A percentile compares a stretch with the other conserved stretches of the same genome.
These are phyloP conservation scores for Mikania micrantha DNA, from an alignment of 129 eudicot genomes.

Conservation along the genomic window DNA sequence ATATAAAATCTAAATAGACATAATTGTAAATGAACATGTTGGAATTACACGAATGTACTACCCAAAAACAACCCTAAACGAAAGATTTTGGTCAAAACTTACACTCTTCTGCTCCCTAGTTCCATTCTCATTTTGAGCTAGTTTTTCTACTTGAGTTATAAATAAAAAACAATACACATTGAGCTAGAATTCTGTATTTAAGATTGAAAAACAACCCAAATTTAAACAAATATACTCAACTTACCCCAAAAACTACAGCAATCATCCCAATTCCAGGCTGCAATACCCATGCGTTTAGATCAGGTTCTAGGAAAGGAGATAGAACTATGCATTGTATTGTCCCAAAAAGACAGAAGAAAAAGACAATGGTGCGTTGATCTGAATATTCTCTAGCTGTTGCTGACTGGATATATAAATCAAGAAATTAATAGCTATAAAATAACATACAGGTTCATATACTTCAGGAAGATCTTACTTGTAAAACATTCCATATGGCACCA, in stretches of 20 bases:
- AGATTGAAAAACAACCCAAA: too few species aligned
- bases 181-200: too few species aligned
- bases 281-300: slow-evolving; percentile 14
- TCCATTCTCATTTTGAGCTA: too few species aligned
- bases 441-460: neutral
- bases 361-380: slow-evolving; percentile 17
- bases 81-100: too few species aligned
- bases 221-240: too few species aligned
- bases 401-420: neutral
- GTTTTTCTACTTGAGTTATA: too few species aligned
- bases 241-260: slow-evolving; percentile 15
- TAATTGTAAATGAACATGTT: too few species aligned
- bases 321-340: slow-evolving; percentile 1
- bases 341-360: slow-evolving; percentile 17
- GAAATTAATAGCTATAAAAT: neutral
- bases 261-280: slow-evolving; percentile 6
- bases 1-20: too few species aligned
- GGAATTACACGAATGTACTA: too few species aligned
- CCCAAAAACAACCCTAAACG: too few species aligned
- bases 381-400: slow-evolving; percentile 7
- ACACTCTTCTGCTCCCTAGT: too few species aligned
- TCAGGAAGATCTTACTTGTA: slow-evolving; percentile 3
- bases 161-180: too few species aligned
- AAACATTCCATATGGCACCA: slow-evolving; percentile 7
- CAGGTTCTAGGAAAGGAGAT: neutral